These are phyloP conservation scores for Fusarium falciforme DNA, from an alignment of 2,329 filamentous ascomycete species.

Conservation along the genomic window DNA sequence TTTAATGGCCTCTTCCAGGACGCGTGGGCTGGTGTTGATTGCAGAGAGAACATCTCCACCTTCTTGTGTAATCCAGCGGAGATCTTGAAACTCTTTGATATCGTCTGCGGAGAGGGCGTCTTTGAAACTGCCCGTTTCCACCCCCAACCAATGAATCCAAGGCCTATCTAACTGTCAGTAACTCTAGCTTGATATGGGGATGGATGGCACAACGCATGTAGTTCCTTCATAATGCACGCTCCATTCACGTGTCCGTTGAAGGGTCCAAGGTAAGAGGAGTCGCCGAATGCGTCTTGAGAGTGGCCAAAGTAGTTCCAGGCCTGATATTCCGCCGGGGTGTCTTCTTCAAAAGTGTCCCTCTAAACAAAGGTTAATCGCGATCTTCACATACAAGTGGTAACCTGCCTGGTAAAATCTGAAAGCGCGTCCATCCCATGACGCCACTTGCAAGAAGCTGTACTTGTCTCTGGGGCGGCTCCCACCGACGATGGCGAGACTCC, in stretches of 20 bases:
- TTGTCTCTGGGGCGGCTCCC: neutral
- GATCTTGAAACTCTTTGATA: neutral
- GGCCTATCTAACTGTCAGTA: neutral
- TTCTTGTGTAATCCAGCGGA: neutral
- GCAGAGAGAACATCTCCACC: neutral
- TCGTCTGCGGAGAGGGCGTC: neutral
- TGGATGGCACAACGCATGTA: neutral
- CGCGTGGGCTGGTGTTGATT: neutral
- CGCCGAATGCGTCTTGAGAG: neutral
- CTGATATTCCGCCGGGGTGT: neutral
- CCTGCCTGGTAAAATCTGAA: neutral
- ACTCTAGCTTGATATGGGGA: accelerated
- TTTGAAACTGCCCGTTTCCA: neutral
- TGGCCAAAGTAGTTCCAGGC: neutral
- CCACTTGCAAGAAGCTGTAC: neutral
- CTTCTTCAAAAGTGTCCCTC: neutral
- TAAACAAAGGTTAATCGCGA: neutral
- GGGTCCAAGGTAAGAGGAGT: neutral
- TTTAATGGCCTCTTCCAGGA: neutral
- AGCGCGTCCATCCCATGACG: neutral
- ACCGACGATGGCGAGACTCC: neutral
- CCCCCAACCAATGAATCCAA: neutral
- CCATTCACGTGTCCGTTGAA: neutral
- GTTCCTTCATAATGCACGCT: neutral
- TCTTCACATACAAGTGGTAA: neutral